Conservation (phyloP, 169 alveolate species). For the Plasmodium relictum region DNA sequence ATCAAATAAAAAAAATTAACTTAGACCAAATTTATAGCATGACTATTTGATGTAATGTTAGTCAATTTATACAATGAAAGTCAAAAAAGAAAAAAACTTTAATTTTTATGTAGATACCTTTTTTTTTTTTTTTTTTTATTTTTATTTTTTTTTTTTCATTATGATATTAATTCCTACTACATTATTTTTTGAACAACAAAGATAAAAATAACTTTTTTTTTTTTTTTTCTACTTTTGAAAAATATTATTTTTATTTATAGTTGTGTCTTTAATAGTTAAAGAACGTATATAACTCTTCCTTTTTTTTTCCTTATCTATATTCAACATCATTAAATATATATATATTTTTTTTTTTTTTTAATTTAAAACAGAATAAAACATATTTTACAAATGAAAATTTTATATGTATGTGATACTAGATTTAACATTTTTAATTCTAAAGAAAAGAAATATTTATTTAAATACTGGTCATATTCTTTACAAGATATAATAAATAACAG, state of each 20-base stretch:
- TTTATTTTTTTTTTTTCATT: not conserved
- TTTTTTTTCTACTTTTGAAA: not conserved
- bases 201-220: not conserved
- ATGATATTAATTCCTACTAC: not conserved
- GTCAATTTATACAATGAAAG: constrained; percentile 1
- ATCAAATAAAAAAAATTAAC: constrained; percentile 38
- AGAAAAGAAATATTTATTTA: constrained; percentile 63
- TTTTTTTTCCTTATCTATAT: not conserved
- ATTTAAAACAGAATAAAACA: not conserved
- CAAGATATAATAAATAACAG: constrained; percentile 68
- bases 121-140: not conserved
- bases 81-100: constrained; percentile 12
- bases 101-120: constrained; percentile 11
- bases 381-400: constrained; percentile 47
- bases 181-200: not conserved
- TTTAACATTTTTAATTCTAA: constrained; percentile 36
- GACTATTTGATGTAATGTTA: constrained; percentile 10
- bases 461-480: constrained; percentile 63
- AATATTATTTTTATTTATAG: not conserved
- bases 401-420: constrained; percentile 71
- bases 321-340: not conserved
- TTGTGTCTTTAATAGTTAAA: not conserved
- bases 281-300: too few species aligned
- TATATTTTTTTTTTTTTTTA: not conserved
- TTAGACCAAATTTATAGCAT: constrained; percentile 53